These are phyloP conservation scores for Trypanosoma vivax DNA, from an alignment of 208 protist genomes.

Conservation along the genomic window DNA sequence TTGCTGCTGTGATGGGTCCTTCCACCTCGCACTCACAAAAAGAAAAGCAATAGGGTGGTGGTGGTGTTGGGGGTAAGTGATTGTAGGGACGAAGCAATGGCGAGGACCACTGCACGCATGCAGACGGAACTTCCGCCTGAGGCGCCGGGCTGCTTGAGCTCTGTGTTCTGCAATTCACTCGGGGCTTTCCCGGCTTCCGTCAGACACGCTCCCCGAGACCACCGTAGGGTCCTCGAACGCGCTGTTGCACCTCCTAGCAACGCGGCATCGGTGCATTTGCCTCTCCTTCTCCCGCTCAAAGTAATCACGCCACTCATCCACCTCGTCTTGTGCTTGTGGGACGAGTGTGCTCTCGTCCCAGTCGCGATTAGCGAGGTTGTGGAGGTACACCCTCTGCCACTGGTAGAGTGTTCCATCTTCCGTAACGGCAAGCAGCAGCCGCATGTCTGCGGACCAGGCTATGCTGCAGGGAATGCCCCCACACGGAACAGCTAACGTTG, in stretches of 20 bases:
- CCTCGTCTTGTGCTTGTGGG: not conserved
- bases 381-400: constrained; percentile 47
- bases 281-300: constrained; percentile 12
- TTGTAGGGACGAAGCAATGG: too few relatives aligned
- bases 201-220: not conserved
- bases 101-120: too few relatives aligned
- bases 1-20: too few relatives aligned
- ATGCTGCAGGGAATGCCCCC: constrained; percentile 44
- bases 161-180: too few relatives aligned
- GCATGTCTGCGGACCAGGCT: constrained; percentile 46
- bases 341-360: not conserved
- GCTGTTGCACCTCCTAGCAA: not conserved
- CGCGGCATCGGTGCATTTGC: constrained; percentile 9
- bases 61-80: too few relatives aligned
- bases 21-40: too few relatives aligned
- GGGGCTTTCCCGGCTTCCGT: not conserved
- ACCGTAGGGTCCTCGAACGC: not conserved
- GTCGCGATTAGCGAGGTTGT: not conserved
- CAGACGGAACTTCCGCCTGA: too few relatives aligned
- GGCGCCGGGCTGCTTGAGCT: too few relatives aligned
- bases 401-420: constrained; percentile 50
- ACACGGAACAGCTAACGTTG: constrained; percentile 42
- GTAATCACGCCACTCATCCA: constrained; percentile 14
- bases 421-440: constrained; percentile 45
- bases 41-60: too few relatives aligned